Percentiles rank a stretch among this genome's conserved stretches.
Evolutionary conservation across 768 basidiomycete genomes (phyloP).

Genomic region (Cystobasidium ongulense): DNA sequence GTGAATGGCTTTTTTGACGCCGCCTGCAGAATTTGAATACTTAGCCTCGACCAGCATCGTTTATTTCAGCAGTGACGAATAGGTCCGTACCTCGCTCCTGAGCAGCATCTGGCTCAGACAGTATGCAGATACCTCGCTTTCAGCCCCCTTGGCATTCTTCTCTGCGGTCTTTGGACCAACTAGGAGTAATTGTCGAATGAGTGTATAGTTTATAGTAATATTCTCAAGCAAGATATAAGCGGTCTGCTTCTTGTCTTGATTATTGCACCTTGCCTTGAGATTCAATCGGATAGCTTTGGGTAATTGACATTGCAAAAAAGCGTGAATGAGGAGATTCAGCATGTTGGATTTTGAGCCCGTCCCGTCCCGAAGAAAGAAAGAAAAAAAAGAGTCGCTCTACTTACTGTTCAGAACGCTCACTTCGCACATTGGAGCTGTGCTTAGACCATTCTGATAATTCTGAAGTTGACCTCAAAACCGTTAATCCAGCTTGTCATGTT

Average conservation of each 20-base stretch:
- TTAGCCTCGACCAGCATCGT: too few relatives aligned
- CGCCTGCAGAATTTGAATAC: too few relatives aligned
- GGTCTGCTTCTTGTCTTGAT: neutral
- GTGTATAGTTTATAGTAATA: neutral
- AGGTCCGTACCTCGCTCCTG: neutral
- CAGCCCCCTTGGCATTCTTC: neutral
- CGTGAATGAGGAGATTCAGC: neutral
- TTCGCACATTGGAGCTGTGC: neutral
- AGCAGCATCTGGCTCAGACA: neutral
- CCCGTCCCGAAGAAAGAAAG: too few relatives aligned
- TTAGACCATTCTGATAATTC: neutral
- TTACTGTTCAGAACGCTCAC: neutral
- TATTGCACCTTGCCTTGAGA: neutral
- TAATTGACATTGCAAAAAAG: neutral
- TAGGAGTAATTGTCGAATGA: neutral
- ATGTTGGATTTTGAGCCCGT: too few relatives aligned
- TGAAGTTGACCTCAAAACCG: too few relatives aligned
- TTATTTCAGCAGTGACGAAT: too few relatives aligned
- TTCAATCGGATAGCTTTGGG: neutral
- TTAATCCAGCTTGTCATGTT: too few relatives aligned
- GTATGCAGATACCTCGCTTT: neutral
- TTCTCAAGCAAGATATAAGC: neutral
- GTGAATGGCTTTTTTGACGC: neutral
- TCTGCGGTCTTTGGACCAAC: neutral
- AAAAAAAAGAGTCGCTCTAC: neutral